A percentile compares a stretch with the other conserved stretches of the same genome.
These are phyloP conservation scores for Boletus tylopilopsis DNA, from an alignment of 768 basidiomycete species.

Conservation along the genomic window DNA sequence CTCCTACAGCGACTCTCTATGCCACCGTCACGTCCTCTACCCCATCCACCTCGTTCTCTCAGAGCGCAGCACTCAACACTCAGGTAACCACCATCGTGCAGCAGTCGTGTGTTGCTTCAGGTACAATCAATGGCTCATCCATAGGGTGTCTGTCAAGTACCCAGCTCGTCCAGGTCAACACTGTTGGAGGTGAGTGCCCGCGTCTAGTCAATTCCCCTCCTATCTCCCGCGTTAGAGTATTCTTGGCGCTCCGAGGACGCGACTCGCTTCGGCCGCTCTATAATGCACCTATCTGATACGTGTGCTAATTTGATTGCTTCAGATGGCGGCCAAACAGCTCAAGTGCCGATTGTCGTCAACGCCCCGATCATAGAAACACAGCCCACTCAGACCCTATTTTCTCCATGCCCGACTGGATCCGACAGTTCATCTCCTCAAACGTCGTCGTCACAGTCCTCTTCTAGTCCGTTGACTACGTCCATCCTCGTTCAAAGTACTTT, in stretches of 20 bases:
- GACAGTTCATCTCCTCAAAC: slow-evolving; percentile 11
- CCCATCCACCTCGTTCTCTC: slow-evolving; percentile 36
- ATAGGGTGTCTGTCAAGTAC: slow-evolving; percentile 29
- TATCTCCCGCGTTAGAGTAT: not conserved
- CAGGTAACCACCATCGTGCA: slow-evolving; percentile 33
- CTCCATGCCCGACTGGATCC: slow-evolving; percentile 33
- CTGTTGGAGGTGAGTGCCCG: slow-evolving; percentile 33
- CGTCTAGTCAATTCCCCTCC: not conserved
- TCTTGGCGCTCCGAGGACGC: slow-evolving; percentile 9
- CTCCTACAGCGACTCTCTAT: slow-evolving; percentile 43
- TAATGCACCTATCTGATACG: not conserved
- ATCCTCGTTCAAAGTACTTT: slow-evolving; percentile 30
- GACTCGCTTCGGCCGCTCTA: slow-evolving; percentile 13
- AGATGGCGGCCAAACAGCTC: slow-evolving; percentile 30
- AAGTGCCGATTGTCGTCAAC: slow-evolving; percentile 40
- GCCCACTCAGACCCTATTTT: slow-evolving; percentile 40
- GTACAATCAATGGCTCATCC: slow-evolving; percentile 20
- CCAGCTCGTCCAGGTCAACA: slow-evolving; percentile 28
- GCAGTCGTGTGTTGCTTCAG: slow-evolving; percentile 32
- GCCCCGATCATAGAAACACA: slow-evolving; percentile 30
- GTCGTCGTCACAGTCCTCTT: not conserved
- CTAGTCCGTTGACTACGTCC: slow-evolving; percentile 18
- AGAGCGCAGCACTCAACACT: slow-evolving; percentile 30
- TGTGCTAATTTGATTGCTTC: slow-evolving; percentile 14
- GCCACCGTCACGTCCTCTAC: slow-evolving; percentile 34